phyloP scores from a whole-genome alignment of 208 protist species.

The Jaenimonas drosophilae region DNA sequence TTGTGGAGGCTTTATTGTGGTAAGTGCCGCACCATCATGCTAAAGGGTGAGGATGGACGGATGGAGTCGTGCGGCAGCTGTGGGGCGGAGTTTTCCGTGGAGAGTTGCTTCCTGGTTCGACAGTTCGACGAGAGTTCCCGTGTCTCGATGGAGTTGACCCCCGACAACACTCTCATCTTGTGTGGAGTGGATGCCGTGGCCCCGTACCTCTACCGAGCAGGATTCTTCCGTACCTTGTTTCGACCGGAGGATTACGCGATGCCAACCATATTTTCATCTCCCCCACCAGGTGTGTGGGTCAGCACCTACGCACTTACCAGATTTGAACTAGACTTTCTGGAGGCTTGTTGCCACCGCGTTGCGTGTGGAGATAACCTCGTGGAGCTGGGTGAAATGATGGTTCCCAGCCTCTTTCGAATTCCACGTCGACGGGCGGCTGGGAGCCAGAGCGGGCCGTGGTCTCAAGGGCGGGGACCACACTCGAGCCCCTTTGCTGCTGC shows the following conservation, averaged over 20 bases:
- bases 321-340: slow-evolving; percentile 81
- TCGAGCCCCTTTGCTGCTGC: no score
- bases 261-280: slow-evolving; percentile 10
- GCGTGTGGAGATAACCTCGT: slow-evolving; percentile 24
- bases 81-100: slow-evolving; percentile 16
- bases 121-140: slow-evolving; percentile 30
- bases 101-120: slow-evolving; percentile 52
- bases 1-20: slow-evolving; percentile 72
- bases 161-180: slow-evolving; percentile 66
- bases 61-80: slow-evolving; percentile 35
- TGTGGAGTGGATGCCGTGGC: slow-evolving; percentile 55
- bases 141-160: slow-evolving; percentile 68
- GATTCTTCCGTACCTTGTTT: slow-evolving; percentile 60
- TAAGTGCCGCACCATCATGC: slow-evolving; percentile 23
- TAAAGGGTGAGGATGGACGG: slow-evolving; percentile 46
- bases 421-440: no score
- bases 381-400: slow-evolving; percentile 33
- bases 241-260: slow-evolving; percentile 3
- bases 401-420: slow-evolving; percentile 68
- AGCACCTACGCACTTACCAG: slow-evolving; percentile 41
- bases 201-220: slow-evolving; percentile 57
- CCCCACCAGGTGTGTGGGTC: slow-evolving; percentile 44
- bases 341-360: slow-evolving; percentile 74
- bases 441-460: no score
- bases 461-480: no score